A percentile compares a stretch with the other conserved stretches of the same genome.
Conservation (phyloP, 352 stramenopile species). For the Globisporangium barbulae region DNA sequence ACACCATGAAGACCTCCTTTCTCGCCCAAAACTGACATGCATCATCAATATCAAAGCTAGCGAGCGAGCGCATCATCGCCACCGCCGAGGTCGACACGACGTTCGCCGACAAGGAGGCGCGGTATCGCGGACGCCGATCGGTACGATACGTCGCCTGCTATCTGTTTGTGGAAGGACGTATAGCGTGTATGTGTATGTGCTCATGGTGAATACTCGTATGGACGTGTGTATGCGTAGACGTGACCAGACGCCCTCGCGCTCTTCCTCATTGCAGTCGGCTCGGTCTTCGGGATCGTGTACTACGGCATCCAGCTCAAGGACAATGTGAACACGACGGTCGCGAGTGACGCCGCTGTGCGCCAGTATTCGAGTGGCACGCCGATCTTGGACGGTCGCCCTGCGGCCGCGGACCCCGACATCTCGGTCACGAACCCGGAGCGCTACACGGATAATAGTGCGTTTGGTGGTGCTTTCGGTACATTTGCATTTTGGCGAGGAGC, state of each 20-base stretch:
- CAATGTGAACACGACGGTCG: slow-evolving; percentile 44
- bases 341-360: slow-evolving; percentile 46
- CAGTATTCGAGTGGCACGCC: slow-evolving; percentile 59
- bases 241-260: slow-evolving; percentile 74
- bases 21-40: no score
- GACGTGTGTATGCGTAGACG: slow-evolving; percentile 32
- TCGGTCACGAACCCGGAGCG: slow-evolving; percentile 61
- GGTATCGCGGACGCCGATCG: slow-evolving; percentile 66
- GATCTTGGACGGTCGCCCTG: slow-evolving; percentile 59
- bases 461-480: no score
- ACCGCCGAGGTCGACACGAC: slow-evolving; percentile 75
- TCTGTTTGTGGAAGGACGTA: background rate
- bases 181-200: background rate
- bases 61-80: slow-evolving; percentile 80
- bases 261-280: slow-evolving; percentile 50
- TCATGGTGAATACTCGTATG: background rate
- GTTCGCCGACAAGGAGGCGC: slow-evolving; percentile 72
- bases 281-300: slow-evolving; percentile 65
- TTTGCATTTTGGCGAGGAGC: slow-evolving; percentile 1
- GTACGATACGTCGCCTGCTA: slow-evolving; percentile 25
- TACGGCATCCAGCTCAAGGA: slow-evolving; percentile 69
- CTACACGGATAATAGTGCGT: slow-evolving; percentile 22
- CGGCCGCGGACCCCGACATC: slow-evolving; percentile 43
- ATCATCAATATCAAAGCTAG: no score
- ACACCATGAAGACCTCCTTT: no score